These are phyloP conservation scores for Erucastrum elatum DNA, from an alignment of 345 rosid genomes.

Conservation along the genomic window DNA sequence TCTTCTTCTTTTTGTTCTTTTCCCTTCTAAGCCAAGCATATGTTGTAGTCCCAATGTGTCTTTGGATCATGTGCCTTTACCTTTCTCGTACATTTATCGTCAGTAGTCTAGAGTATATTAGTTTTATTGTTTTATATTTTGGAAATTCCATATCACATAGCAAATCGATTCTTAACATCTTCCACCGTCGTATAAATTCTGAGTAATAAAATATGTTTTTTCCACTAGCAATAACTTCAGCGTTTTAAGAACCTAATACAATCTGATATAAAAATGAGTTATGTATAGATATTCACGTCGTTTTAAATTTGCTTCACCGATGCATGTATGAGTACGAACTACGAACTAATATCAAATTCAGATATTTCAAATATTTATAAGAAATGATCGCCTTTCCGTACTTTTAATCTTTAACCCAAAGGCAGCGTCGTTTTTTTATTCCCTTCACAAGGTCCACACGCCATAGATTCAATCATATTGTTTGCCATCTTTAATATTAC, in stretches of 20 bases:
- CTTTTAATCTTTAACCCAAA: conserved; percentile 28
- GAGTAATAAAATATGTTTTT: neutral
- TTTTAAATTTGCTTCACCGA: neutral
- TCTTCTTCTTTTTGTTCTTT: conserved; percentile 19
- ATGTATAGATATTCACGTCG: neutral
- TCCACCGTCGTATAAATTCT: too few species aligned
- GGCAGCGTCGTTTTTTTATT: conserved; percentile 20
- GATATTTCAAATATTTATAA: neutral
- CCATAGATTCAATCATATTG: conserved; percentile 22
- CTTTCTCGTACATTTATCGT: neutral
- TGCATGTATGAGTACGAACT: neutral
- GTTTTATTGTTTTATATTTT: neutral
- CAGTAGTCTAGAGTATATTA: neutral
- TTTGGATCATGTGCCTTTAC: conserved; percentile 35
- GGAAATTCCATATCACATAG: too few species aligned
- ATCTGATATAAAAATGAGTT: neutral
- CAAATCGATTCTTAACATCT: too few species aligned
- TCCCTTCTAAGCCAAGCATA: conserved; percentile 40
- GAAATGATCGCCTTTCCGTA: neutral
- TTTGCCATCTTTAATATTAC: conserved; percentile 29
- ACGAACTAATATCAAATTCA: neutral
- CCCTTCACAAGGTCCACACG: conserved; percentile 26
- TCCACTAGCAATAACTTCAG: too few species aligned
- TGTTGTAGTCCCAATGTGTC: conserved; percentile 29
- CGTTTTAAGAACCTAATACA: neutral